Base-by-base conservation (phyloP, 192 early-diverging fungal species). In the Geranomyces michiganensis region DNA sequence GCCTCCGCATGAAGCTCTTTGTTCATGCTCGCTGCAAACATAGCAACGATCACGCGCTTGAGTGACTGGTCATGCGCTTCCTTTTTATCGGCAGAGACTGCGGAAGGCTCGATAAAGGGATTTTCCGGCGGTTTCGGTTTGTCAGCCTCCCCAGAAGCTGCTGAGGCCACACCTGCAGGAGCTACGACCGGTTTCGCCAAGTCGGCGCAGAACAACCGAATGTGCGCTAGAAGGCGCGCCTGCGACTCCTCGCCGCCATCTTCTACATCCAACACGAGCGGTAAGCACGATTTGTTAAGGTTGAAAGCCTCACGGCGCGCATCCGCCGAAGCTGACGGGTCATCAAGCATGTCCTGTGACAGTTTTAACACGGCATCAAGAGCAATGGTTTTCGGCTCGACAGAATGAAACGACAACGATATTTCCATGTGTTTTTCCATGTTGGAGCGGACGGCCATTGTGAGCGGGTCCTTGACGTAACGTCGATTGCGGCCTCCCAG, bases 401-500 rank as follows among this genome's bases (percentile, higher is more conserved):
- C 78, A 45, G 84, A 82, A 73, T 77, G 64, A 56, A 93, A 91
- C 27, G 79, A 66, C 41, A 93, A 65, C 48, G 81, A 77, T 30
- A 89, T 53, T 44, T 90, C 87, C 48, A 93, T 69, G 27, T 85
- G 88, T 56, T 66, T 77, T 56, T 89, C 83, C 10, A 77, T 73
- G 31, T 79, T 80, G 13, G 71, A 55, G 10, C 75, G 67, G 49
- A 76, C 76, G 26, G 74, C 59, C 31, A 91, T 76, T 41, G 36
- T 60, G 10, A 74, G 26, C 51, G 91, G 88, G 43, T 88, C 89
- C 60, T 88, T 87, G 22, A 98, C 78, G 83, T 94, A 88, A 33
- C 93, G 81, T 49, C 96, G 86, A 78, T 99, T 99, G 27, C 95
- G 81, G 1, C 98, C 98, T n/a, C 98, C 98, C 31, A 99, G 87